Evolutionary conservation across 2,329 filamentous ascomycete species (phyloP), one percentile per base, ranked within the genome.

Genomic region (Xylariaceae sp.): DNA sequence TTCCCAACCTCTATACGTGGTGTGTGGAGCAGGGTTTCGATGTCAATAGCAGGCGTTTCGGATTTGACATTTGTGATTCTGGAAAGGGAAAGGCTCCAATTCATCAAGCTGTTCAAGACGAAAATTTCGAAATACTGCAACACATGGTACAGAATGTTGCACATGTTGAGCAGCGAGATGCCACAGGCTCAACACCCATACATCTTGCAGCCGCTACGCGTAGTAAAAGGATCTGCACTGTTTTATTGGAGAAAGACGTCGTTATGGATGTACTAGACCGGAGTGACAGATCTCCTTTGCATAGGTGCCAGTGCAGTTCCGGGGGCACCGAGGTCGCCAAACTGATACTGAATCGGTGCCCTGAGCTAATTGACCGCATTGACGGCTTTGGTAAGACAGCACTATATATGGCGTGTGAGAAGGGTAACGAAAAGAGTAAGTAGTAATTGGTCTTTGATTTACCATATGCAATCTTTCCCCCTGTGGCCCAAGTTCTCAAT

Each of bases 181-280:
- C 41, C 5, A 59, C 53, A 0, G 41, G 56, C 1, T 65, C 62
- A 29, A 69, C 68, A 5, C 62, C 67, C 16, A 27, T 72, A 15
- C 65, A 70, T 30, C 48, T 60, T 6, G 71, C 70, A 2, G 70
- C 69, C n/a, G 60, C 64, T 2, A 69, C 61, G 15, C 64, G 65
- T 8, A 66, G 69, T 15, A 61, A 62, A 21, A 32, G 64, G 11
- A 47, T 67, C 0, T 67, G 65, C 13, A 53, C 58, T n/a, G 46
- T 70, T 6, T 50, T 73, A 2, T 52, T 73, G 1, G 54, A 67
- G 11, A 48, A 62, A 15, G 58, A 57, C 2, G 68, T 67, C 11
- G 47, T 62, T 3, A 56, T 64, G 3, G 49, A 65, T 7, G 63
- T 68, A 3, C 51, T 57, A n/a, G 67, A 72, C 16, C 57, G 60